Evolutionary conservation across 78 protist genomes (phyloP).

Genomic region (Polysphondylium violaceum): DNA sequence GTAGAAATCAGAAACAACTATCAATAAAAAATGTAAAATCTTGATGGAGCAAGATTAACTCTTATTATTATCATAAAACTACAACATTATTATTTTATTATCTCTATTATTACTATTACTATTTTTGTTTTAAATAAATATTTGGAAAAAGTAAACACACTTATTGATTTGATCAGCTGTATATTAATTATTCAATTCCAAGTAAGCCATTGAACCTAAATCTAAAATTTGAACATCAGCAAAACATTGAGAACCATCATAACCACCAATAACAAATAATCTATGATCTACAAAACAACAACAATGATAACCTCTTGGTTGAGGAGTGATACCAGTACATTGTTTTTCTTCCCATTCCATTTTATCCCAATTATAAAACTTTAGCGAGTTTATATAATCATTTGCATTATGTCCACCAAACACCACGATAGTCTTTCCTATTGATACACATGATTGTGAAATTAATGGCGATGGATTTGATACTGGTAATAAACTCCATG

Average conservation of each 20-base stretch:
- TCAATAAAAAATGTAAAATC: no score
- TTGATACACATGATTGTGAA: conserved; percentile 31
- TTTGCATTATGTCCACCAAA: conserved; percentile 75
- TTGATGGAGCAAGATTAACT: no score
- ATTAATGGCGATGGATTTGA: conserved; percentile 65
- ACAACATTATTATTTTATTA: no score
- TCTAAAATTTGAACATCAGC: conserved; percentile 63
- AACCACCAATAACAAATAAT: conserved; percentile 79
- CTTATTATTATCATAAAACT: no score
- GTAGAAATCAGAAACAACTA: no score
- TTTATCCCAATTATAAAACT: neutral
- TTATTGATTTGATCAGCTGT: no score
- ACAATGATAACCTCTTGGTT: conserved; percentile 67
- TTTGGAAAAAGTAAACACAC: no score
- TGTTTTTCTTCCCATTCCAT: conserved; percentile 29
- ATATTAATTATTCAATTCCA: conserved; percentile 16
- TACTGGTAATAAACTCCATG: conserved; percentile 44
- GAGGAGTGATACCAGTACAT: conserved; percentile 39
- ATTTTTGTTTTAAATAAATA: no score
- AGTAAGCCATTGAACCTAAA: conserved; percentile 39
- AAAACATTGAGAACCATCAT: conserved; percentile 66
- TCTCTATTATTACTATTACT: no score
- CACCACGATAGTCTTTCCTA: conserved; percentile 44
- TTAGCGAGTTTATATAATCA: conserved; percentile 45
- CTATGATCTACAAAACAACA: conserved; percentile 78